Base-by-base conservation (phyloP, 2,329 filamentous ascomycete genomes). In the Ascochyta lentis region DNA sequence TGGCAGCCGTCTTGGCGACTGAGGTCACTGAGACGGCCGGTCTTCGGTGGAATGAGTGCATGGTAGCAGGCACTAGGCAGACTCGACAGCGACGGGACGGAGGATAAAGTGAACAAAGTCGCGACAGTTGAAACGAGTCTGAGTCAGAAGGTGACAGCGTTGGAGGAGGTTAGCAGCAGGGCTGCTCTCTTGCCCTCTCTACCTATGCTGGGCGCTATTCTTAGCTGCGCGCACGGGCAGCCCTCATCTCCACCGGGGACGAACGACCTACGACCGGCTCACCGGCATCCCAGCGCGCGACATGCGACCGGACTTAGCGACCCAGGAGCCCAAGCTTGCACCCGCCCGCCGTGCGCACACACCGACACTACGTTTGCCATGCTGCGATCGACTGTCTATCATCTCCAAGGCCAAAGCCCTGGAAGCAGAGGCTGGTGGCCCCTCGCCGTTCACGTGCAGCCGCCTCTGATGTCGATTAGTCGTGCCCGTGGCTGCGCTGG, bases 331-430 rank as follows among this genome's bases (percentile, higher is more conserved):
- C 47, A 49, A 56, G 53, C 47, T 41, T 34, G 42, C 53, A 56
- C 41, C 53, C 53, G 48, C 40, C 39, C 24, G 8, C 19, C 19
- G 19, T 19, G 19, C 50, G 51, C 42, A 51, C 52, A 52, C 52
- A 59, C 49, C 50, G 58, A 58, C 54, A 55, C 56, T 56, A 55
- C 49, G 58, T 62, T 55, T 49, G 40, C 59, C 58, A 59, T 64
- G 54, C 58, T 63, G 59, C 59, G 66, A 67, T 67, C 66, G 59
- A 54, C 64, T 55, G 63, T 54, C 60, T 47, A 66, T 66, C 64
- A 64, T 59, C 56, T 60, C 64, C 63, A 61, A 61, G 49, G 64
- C 66, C 58, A 56, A 47, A 47, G 53, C 43, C 8, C 47, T 67
- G 64, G 63, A 55, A 64, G 43, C 47, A 51, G 47, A 56, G 37